Conservation (phyloP, 805 yeast species). For the Metschnikowia borealis region DNA sequence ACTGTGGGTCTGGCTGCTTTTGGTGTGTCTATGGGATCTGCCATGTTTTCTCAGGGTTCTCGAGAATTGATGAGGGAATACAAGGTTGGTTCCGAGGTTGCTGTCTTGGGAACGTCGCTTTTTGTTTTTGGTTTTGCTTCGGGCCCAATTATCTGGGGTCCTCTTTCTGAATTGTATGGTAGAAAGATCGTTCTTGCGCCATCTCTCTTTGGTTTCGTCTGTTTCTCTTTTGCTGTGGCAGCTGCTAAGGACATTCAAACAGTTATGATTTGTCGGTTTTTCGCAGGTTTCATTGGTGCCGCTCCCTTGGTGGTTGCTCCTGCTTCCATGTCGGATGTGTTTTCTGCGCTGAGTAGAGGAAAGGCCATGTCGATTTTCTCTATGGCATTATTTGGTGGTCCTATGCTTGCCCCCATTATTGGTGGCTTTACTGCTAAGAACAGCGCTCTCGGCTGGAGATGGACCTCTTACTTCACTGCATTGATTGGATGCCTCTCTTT, state of each 20-base stretch:
- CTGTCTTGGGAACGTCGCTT: slow-evolving; percentile 70
- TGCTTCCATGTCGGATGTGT: slow-evolving; percentile 23
- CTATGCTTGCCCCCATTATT: slow-evolving; percentile 21
- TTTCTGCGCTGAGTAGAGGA: slow-evolving; percentile 17
- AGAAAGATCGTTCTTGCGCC: slow-evolving; percentile 58
- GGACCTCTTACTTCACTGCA: slow-evolving; percentile 72
- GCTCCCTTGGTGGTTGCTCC: slow-evolving; percentile 26
- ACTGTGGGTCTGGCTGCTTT: slow-evolving; percentile 33
- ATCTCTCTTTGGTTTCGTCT: slow-evolving; percentile 52
- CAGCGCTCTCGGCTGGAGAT: slow-evolving; percentile 70
- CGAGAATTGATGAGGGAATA: slow-evolving; percentile 45
- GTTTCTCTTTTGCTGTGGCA: slow-evolving; percentile 49
- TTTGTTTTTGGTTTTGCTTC: slow-evolving; percentile 92
- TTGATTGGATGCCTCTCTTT: slow-evolving; percentile 49
- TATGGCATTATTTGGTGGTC: slow-evolving; percentile 33
- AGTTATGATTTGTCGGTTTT: slow-evolving; percentile 22
- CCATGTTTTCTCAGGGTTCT: slow-evolving; percentile 70
- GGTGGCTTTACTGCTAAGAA: slow-evolving; percentile 64
- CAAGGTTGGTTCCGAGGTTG: slow-evolving; percentile 64
- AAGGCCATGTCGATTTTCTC: slow-evolving; percentile 22
- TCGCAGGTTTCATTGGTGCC: slow-evolving; percentile 22
- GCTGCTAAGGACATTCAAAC: slow-evolving; percentile 24
- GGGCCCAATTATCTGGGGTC: slow-evolving; percentile 91
- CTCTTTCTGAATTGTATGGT: slow-evolving; percentile 75
- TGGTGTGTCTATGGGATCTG: slow-evolving; percentile 65